Evolutionary conservation across 371 early-diverging fungal species (phyloP).

Genomic region (Syncephalastrum monosporum): DNA sequence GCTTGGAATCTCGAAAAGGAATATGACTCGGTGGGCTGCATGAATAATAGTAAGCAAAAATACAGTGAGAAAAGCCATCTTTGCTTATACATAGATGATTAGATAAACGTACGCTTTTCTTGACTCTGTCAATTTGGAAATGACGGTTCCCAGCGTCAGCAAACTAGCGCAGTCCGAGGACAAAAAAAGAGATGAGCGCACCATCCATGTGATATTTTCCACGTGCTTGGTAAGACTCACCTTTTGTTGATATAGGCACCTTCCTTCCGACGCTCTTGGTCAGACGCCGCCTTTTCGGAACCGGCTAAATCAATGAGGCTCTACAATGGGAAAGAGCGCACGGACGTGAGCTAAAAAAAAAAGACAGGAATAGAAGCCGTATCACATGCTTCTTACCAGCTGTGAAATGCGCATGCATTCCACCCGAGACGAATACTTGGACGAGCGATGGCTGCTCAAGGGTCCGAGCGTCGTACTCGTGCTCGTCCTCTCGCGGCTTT

Average conservation of each 20-base stretch:
- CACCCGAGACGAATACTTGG: no score
- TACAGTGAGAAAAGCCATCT: not conserved
- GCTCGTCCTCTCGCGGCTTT: slow-evolving; percentile 32
- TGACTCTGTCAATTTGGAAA: slow-evolving; percentile 64
- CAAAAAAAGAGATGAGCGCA: not conserved
- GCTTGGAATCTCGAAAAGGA: slow-evolving; percentile 90
- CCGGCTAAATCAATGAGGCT: slow-evolving; percentile 97
- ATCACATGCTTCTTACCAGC: slow-evolving; percentile 36
- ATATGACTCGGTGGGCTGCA: slow-evolving; percentile 57
- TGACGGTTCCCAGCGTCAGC: slow-evolving; percentile 81
- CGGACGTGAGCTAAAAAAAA: not conserved
- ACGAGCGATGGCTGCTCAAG: no score
- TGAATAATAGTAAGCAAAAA: not conserved
- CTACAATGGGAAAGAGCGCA: slow-evolving; percentile 17
- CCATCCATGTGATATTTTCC: not conserved
- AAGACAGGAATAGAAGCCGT: slow-evolving; percentile 2
- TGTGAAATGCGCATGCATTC: slow-evolving; percentile 60
- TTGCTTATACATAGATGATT: not conserved
- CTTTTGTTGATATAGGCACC: slow-evolving; percentile 93
- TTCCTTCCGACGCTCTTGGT: slow-evolving; percentile 82
- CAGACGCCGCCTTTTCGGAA: slow-evolving; percentile 89
- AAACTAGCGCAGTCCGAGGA: slow-evolving; percentile 34
- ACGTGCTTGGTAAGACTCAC: slow-evolving; percentile 9
- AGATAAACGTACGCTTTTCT: slow-evolving; percentile 1
- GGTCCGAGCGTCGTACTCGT: slow-evolving; percentile 5